phyloP scores from a whole-genome alignment of 225 moss, liverwort and hornwort genomes.

The Antitrichia curtipendula region DNA sequence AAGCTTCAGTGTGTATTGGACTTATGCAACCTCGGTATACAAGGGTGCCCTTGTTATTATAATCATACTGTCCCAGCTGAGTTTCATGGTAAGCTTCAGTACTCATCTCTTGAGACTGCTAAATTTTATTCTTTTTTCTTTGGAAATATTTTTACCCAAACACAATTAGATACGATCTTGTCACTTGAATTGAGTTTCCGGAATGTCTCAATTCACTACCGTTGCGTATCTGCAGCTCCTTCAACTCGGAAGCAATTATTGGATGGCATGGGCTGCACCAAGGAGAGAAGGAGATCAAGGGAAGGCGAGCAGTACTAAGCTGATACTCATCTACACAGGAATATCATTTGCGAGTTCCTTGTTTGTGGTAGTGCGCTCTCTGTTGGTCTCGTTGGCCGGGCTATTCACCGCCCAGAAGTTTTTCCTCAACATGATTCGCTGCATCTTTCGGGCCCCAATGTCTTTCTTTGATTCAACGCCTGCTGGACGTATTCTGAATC shows the following conservation, averaged over 20 bases:
- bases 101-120: background rate
- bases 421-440: slow-evolving; percentile 45
- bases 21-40: slow-evolving; percentile 42
- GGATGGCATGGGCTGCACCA: slow-evolving; percentile 58
- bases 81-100: slow-evolving; percentile 27
- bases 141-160: background rate
- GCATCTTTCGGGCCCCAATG: slow-evolving; percentile 56
- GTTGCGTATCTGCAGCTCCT: slow-evolving; percentile 12
- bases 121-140: background rate
- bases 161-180: background rate
- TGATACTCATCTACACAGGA: slow-evolving; percentile 37
- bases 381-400: slow-evolving; percentile 20
- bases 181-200: background rate
- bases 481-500: slow-evolving; percentile 44
- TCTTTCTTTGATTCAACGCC: slow-evolving; percentile 59
- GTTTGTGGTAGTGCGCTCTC: slow-evolving; percentile 33
- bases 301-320: slow-evolving; percentile 23
- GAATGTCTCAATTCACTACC: background rate
- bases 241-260: slow-evolving; percentile 43
- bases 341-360: slow-evolving; percentile 39
- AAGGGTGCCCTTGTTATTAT: slow-evolving; percentile 21
- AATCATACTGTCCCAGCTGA: slow-evolving; percentile 8
- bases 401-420: slow-evolving; percentile 38
- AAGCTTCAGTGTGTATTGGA: slow-evolving; percentile 32
- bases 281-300: slow-evolving; percentile 23